Percentiles rank a stretch among this genome's conserved stretches.
These are phyloP conservation scores for Eucalyptus tenuipes DNA, from an alignment of 345 rosid species.

Conservation along the genomic window DNA sequence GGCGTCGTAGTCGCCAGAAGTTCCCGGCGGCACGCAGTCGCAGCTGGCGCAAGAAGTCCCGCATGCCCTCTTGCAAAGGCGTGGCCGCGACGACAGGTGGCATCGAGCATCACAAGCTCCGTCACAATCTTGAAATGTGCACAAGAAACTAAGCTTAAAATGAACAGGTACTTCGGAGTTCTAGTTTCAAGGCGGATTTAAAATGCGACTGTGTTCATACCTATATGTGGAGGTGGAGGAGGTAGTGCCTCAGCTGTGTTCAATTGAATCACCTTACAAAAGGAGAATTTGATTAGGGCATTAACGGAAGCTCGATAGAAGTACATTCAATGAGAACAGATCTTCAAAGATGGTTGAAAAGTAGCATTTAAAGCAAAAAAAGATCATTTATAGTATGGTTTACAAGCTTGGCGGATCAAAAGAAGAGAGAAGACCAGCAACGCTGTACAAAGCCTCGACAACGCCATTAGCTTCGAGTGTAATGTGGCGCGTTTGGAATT, in stretches of 20 bases:
- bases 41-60: slow-evolving; percentile 60
- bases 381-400: background rate
- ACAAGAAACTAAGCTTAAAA: background rate
- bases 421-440: background rate
- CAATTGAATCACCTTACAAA: background rate
- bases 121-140: background rate
- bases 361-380: background rate
- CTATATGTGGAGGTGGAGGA: background rate
- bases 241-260: background rate
- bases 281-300: background rate
- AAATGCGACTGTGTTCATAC: background rate
- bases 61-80: slow-evolving; percentile 56
- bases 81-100: slow-evolving; percentile 33
- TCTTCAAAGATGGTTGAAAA: background rate
- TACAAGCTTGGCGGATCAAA: background rate
- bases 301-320: background rate
- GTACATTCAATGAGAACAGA: background rate
- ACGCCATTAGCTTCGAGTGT: background rate
- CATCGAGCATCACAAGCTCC: background rate
- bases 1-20: slow-evolving; percentile 42
- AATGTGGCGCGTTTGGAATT: background rate
- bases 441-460: background rate
- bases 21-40: slow-evolving; percentile 74
- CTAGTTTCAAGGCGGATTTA: background rate
- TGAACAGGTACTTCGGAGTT: background rate